Percentiles rank a stretch among this genome's conserved stretches.
phyloP scores from a whole-genome alignment of 1,284 basidiomycete species.

The Austroboletus novae-zelandiae region DNA sequence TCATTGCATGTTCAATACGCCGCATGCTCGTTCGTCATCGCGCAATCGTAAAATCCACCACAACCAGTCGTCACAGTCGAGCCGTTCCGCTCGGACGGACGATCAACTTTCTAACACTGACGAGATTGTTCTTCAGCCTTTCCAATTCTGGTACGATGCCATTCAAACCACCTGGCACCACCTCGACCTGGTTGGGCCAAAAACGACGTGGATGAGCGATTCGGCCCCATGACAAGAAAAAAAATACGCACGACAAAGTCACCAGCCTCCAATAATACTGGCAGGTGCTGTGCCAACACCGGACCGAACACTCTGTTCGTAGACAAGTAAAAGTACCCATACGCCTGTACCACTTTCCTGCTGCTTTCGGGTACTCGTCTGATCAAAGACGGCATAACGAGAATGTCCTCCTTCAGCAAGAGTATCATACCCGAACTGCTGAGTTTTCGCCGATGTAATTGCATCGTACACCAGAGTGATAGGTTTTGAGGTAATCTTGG shows the following conservation, averaged over 20 bases:
- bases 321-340: constrained; percentile 8
- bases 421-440: constrained; percentile 21
- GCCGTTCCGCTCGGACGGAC: constrained; percentile 16
- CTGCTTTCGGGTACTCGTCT: constrained; percentile 11
- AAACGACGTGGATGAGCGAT: background rate
- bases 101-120: constrained; percentile 23
- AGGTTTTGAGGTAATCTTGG: constrained; percentile 8
- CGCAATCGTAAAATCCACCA: no score
- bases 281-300: constrained; percentile 12
- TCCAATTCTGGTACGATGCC: constrained; percentile 18
- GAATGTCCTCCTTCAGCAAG: constrained; percentile 20
- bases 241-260: constrained; percentile 21
- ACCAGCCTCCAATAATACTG: constrained; percentile 16
- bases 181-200: constrained; percentile 24
- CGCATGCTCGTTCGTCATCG: no score
- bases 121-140: constrained; percentile 22
- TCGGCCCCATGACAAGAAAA: no score
- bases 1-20: no score
- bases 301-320: constrained; percentile 15
- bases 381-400: constrained; percentile 4
- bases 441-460: constrained; percentile 15
- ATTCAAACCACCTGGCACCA: constrained; percentile 23
- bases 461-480: constrained; percentile 21
- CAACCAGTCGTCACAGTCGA: background rate
- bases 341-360: constrained; percentile 12